Evolutionary conservation across 1,284 basidiomycete genomes (phyloP), one percentile per base, ranked within the genome.

Genomic region (Schizophyllum amplum): DNA sequence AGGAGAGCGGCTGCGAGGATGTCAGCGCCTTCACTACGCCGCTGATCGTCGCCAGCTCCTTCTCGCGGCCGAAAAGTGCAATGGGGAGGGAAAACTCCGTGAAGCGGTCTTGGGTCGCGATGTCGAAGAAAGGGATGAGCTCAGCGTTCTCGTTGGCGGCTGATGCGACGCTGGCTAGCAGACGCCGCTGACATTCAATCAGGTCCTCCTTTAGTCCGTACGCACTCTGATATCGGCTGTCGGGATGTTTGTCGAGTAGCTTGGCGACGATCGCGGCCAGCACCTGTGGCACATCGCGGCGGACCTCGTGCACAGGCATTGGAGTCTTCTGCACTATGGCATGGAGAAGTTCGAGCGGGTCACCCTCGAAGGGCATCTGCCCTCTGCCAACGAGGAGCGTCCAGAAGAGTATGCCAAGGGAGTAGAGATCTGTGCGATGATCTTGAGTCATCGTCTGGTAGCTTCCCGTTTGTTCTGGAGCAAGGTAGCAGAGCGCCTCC

Each of bases 251-350:
- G 4, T 76, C 68, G 26, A 87, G 72, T 11, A 88, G 73, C 73
- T 84, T 87, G 63, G 86, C 83, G 57, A 88, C 79, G 51, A 88
- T 84, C 56, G 75, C 71, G 2, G 83, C 83, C n/a, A 88, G 69
- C 21, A 87, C 84, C 61, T 83, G 81, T 2, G 86, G 86, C 4
- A 87, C 76, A 65, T 88, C 86, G 54, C 83, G 72, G 51, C 86
- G 75, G n/a, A 87, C 81, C 66, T 87, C 85, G 62, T 87, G 84
- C 5, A 87, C 84, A 13, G 82, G 83, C 79, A 85, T 84, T 0
- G 85, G 83, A 15, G 82, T 70, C 62, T 83, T 85, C 65, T 87
- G 84, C 27, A 85, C 83, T 53, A 87, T 83, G 2, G 84, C 76
- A 64, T 86, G 83, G 54, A 87, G 65, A 23, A 88, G 71, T 63